These are phyloP conservation scores for Adansonia gregorii DNA, from an alignment of 441 rosid species.

Conservation along the genomic window DNA sequence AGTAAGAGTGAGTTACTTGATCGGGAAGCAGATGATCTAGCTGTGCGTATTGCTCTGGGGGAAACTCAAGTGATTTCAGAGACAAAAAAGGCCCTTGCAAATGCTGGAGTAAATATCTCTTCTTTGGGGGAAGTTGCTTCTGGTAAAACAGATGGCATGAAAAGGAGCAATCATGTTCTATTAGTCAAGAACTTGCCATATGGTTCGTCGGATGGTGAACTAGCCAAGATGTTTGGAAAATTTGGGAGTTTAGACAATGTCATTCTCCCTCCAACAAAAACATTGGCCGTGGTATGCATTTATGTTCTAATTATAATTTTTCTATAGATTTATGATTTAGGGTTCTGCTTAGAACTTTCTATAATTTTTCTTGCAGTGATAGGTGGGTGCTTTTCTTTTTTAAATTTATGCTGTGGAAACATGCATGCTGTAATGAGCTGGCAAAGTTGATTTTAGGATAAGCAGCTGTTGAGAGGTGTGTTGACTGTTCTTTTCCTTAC, in stretches of 20 bases:
- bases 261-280: slow-evolving; percentile 83
- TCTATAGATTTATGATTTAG: neutral
- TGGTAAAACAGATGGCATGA: slow-evolving; percentile 58
- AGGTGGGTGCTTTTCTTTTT: neutral
- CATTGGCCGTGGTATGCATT: slow-evolving; percentile 81
- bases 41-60: slow-evolving; percentile 91
- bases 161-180: slow-evolving; percentile 80
- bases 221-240: slow-evolving; percentile 81
- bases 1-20: slow-evolving; percentile 92
- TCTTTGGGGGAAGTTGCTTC: slow-evolving; percentile 73
- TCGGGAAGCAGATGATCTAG: slow-evolving; percentile 87
- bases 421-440: neutral
- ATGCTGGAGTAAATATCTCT: slow-evolving; percentile 79
- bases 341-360: neutral
- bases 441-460: neutral
- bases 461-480: neutral
- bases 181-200: slow-evolving; percentile 90
- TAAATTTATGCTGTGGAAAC: neutral
- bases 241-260: slow-evolving; percentile 84
- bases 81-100: slow-evolving; percentile 78
- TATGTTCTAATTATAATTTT: neutral
- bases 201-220: slow-evolving; percentile 80
- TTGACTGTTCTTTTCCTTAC: slow-evolving; percentile 18
- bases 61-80: slow-evolving; percentile 95
- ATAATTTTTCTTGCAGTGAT: neutral